Conservation (phyloP, 768 basidiomycete genomes). For the Tricholomella constricta region DNA sequence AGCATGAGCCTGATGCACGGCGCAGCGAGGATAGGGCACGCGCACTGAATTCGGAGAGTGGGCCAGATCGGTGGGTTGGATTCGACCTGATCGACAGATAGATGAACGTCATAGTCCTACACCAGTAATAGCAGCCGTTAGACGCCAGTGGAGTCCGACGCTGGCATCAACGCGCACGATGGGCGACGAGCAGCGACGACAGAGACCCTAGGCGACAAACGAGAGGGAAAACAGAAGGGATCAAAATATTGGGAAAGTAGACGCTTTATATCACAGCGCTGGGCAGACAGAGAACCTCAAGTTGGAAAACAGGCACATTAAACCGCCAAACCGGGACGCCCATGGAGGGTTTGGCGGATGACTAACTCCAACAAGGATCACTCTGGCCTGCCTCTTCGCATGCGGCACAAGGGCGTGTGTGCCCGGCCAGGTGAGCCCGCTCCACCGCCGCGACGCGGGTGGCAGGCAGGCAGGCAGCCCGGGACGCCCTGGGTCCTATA, state of each 20-base stretch:
- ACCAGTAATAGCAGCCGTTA: neutral
- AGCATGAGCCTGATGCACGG: neutral
- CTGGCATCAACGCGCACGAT: neutral
- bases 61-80: slow-evolving; percentile 6
- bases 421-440: neutral
- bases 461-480: neutral
- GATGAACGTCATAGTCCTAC: neutral
- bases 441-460: neutral
- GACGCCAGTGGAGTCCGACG: neutral
- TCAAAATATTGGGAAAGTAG: slow-evolving; percentile 4
- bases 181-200: neutral
- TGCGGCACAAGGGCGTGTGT: neutral
- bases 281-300: slow-evolving; percentile 5
- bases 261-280: slow-evolving; percentile 12
- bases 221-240: slow-evolving; percentile 4
- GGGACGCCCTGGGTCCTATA: neutral
- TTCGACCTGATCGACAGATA: slow-evolving; percentile 8
- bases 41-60: slow-evolving; percentile 1
- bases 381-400: too few species aligned
- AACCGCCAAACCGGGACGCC: slow-evolving; percentile 3
- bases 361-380: slow-evolving; percentile 12
- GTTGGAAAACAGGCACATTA: slow-evolving; percentile 17
- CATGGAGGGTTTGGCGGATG: slow-evolving; percentile 5
- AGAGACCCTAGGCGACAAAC: neutral
- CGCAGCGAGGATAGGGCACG: neutral